Evolutionary conservation across 1,139 yeast species (phyloP), one percentile per base, ranked within the genome.

Genomic region (Schizosaccharomyces versatilis): DNA sequence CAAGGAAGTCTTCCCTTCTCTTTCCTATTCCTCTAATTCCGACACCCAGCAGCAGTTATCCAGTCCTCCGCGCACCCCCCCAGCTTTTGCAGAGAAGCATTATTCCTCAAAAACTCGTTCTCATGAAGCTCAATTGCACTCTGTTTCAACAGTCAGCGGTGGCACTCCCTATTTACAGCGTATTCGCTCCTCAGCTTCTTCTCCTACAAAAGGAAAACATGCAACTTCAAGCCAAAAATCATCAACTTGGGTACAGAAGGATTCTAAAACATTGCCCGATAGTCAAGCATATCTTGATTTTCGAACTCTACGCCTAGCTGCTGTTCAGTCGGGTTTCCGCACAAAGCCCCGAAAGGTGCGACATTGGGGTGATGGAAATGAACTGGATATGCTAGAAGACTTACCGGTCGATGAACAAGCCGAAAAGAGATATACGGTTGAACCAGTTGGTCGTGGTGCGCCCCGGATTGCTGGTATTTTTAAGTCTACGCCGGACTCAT

Each of bases 1-100:
- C 38, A 44, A 44, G 8, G 49, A 44, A 15, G 32, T 44, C 14
- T 44, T 44, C 32, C 49, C 49, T 44, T 44, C 49, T 24, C 49
- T 44, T 9, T 19, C 49, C 8, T 7, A 44, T 44, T 32, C 10
- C 14, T 12, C 49, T 17, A n/a, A 9, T 32, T 19, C 49, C 9
- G 32, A 44, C 2, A 17, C 36, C 38, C 38, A 24, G 32, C 32
- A 24, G 32, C 32, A 24, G 32, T 24, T 24, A 24, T 24, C 38
- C 19, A 44, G n/a, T 14, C 41, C 14, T 3, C 12, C 12, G 2
- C 14, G 14, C 6, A 12, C 41, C 14, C 14, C 41, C 3, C 12
- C 12, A 39, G 14, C 41, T 12, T 14, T 39, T 39, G 12, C 41
- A 6, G 14, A 39, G 6, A 39, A 14, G 41, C 14, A 6, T 3